Evolutionary conservation across 2,329 filamentous ascomycete genomes (phyloP).

Genomic region (Fusarium austroafricanum): DNA sequence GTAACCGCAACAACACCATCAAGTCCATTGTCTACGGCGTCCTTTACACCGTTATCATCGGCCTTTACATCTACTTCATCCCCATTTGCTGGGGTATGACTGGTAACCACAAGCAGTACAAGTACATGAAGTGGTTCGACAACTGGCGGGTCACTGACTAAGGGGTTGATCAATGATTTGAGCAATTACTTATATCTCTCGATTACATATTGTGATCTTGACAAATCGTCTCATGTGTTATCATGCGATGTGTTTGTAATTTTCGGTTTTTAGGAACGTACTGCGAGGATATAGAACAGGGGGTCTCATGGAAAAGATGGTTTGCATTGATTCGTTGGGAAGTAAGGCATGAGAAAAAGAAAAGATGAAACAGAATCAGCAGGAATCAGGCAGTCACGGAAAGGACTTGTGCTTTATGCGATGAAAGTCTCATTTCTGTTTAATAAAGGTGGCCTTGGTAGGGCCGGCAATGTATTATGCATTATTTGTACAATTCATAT

Average conservation of each 20-base stretch:
- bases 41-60: constrained; percentile 80
- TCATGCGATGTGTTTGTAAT: constrained; percentile 26
- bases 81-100: constrained; percentile 97
- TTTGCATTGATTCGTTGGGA: constrained; percentile 37
- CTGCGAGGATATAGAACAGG: constrained; percentile 36
- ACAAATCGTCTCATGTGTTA: constrained; percentile 26
- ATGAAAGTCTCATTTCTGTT: constrained; percentile 42
- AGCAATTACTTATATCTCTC: constrained; percentile 15
- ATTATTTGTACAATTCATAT: constrained; percentile 50
- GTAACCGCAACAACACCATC: constrained; percentile 71
- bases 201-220: constrained; percentile 29
- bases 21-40: constrained; percentile 77
- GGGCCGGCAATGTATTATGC: constrained; percentile 47
- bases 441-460: constrained; percentile 33
- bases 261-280: constrained; percentile 32
- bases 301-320: constrained; percentile 39
- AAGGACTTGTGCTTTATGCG: constrained; percentile 47
- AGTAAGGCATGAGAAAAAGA: constrained; percentile 36
- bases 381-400: constrained; percentile 38
- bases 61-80: constrained; percentile 89
- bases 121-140: constrained; percentile 93
- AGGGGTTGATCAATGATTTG: constrained; percentile 21
- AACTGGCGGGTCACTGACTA: constrained; percentile 84
- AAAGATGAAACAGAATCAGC: constrained; percentile 38
- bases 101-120: constrained; percentile 84